Evolutionary conservation across 352 stramenopile species (phyloP).

Genomic region (Globisporangium camurandrum): DNA sequence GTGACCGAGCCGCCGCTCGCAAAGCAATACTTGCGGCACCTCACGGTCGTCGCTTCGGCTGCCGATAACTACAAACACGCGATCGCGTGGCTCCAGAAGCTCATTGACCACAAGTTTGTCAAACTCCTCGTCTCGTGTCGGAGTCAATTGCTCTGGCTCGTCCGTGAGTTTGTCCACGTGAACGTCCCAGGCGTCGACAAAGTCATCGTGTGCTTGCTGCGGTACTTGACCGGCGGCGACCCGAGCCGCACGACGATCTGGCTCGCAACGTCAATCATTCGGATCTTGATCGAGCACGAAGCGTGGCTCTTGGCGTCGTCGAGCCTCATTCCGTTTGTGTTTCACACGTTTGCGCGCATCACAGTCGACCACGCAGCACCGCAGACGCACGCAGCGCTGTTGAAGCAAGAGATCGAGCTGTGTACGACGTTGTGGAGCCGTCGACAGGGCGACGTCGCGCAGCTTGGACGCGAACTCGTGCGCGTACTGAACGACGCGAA

Average conservation of each 20-base stretch:
- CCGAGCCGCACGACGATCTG: conserved; percentile 65
- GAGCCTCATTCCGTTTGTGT: conserved; percentile 73
- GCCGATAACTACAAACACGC: conserved; percentile 71
- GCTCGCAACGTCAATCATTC: conserved; percentile 71
- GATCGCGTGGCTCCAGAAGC: conserved; percentile 68
- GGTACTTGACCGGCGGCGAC: conserved; percentile 58
- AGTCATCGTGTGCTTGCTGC: conserved; percentile 68
- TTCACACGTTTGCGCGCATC: conserved; percentile 71
- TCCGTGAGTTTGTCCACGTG: conserved; percentile 70
- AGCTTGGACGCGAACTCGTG: conserved; percentile 70
- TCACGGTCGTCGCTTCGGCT: conserved; percentile 39
- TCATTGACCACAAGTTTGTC: conserved; percentile 77
- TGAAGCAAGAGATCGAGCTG: conserved; percentile 78
- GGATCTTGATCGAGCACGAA: conserved; percentile 74
- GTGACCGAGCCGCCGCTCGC: conserved; percentile 58
- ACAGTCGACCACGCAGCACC: conserved; percentile 52
- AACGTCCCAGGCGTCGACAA: conserved; percentile 66
- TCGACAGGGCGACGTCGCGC: conserved; percentile 52
- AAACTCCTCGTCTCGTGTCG: conserved; percentile 70
- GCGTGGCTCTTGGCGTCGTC: conserved; percentile 63
- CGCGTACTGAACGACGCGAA: conserved; percentile 75
- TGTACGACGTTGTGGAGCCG: conserved; percentile 69
- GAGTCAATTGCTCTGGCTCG: conserved; percentile 73
- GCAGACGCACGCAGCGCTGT: conserved; percentile 40
- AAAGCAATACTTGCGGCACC: conserved; percentile 72